Base-by-base conservation (phyloP, 2,329 filamentous ascomycete genomes). In the Hypoxylon sp. region DNA sequence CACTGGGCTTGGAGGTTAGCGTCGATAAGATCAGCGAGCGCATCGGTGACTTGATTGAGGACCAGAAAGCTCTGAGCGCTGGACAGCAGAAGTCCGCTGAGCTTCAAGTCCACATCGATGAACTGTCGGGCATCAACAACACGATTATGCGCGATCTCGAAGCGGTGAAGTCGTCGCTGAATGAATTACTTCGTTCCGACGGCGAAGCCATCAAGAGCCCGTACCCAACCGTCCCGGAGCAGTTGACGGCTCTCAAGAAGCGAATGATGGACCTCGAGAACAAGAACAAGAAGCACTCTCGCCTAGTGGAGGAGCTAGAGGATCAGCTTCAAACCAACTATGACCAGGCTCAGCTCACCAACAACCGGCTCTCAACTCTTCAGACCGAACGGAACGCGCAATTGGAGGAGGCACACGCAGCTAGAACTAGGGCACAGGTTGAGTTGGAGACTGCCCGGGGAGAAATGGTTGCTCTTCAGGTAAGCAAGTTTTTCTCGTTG, bases 321-420 rank as follows among this genome's bases (percentile, higher is more conserved):
- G 94, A 98, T 69, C 95, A 99, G 75, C 86, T 99, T 50, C 93
- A 94, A 71, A 91, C 84, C 72, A 97, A 95, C 77, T 99, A 92
- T 75, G 95, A 99, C 70, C 91, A 97, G 73, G 92, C 94, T 58
- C 91, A 97, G 71, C 81, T 86, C 58, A 88, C 88, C 10, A 92
- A 86, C 74, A 96, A 97, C 77, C 88, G 94, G 50, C 79, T 98
- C 49, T 97, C 93, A 48, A 88, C 90, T 43, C 81, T 94, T 45
- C 88, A 92, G 70, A 85, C 86, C 15, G 90, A 93, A 75, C 88
- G 89, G 43, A 85, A 88, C 59, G 81, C 82, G 48, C 88, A 93
- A 68, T 77, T 97, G 31, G 91, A 96, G 61, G 92, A 97, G 65
- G 89, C 89, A 8, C 89, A 88, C 63, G 78, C 83, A 23, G 85